Evolutionary conservation across 345 rosid genomes (phyloP).

Genomic region (Eucalyptus tenuipes): DNA sequence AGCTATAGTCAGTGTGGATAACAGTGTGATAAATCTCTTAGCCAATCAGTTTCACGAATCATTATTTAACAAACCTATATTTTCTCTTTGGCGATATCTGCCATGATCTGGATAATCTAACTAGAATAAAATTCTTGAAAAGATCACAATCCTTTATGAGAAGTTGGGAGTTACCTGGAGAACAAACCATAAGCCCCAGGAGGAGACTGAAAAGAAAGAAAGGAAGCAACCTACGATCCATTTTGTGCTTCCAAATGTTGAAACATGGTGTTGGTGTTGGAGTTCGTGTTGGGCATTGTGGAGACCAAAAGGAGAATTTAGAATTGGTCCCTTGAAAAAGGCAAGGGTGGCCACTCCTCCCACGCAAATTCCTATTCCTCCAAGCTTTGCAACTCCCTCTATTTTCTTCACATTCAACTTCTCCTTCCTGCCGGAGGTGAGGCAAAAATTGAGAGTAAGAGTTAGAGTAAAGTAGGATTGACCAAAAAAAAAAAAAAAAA

Average conservation of each 20-base stretch:
- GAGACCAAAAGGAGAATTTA: not conserved
- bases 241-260: not conserved
- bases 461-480: too few relatives aligned
- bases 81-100: not conserved
- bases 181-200: not conserved
- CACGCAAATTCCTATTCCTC: not conserved
- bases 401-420: not conserved
- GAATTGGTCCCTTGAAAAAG: not conserved
- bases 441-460: too few relatives aligned
- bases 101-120: not conserved
- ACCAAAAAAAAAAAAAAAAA: not conserved
- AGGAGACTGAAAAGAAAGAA: not conserved
- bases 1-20: not conserved
- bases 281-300: not conserved
- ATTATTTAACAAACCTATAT: not conserved
- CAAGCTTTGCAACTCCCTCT: not conserved
- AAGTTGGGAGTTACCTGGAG: not conserved
- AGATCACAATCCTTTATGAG: not conserved
- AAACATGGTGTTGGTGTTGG: not conserved
- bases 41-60: not conserved
- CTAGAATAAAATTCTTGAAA: not conserved
- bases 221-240: not conserved
- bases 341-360: not conserved
- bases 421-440: fast-evolving
- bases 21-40: not conserved